These are phyloP conservation scores for Penicillium sp. DNA, from an alignment of 2,329 filamentous ascomycete species.

Conservation along the genomic window DNA sequence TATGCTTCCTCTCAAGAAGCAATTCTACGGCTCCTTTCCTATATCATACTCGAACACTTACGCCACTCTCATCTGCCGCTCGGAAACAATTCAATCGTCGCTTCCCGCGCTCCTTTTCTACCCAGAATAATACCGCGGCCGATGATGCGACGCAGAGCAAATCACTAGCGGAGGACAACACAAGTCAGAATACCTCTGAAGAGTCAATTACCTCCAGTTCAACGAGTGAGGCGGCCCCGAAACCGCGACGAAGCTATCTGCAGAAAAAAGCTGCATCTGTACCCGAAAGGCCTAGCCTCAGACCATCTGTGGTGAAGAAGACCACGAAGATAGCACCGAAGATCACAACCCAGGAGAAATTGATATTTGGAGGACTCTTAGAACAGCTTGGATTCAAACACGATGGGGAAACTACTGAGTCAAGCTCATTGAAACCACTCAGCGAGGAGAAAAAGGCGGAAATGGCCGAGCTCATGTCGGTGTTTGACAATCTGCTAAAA, in stretches of 20 bases:
- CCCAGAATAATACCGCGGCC: constrained; percentile 4
- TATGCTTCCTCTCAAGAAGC: constrained; percentile 29
- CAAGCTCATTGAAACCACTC: constrained; percentile 2
- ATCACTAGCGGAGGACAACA: not conserved
- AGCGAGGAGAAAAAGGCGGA: constrained; percentile 20
- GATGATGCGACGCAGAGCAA: constrained; percentile 1
- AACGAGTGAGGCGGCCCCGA: constrained; percentile 1
- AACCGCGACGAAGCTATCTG: constrained; percentile 26
- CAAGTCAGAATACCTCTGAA: constrained; percentile 4
- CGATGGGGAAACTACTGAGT: constrained; percentile 3
- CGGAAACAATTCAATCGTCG: constrained; percentile 10
- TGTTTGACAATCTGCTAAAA: constrained; percentile 13
- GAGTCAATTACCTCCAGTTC: not conserved
- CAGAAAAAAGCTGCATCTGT: constrained; percentile 22
- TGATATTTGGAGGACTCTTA: constrained; percentile 23
- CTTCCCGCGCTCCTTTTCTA: constrained; percentile 20
- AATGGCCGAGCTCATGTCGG: constrained; percentile 23
- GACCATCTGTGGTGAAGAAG: not conserved
- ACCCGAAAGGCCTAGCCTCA: not conserved
- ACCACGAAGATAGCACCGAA: constrained; percentile 8
- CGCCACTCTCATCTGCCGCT: constrained; percentile 11
- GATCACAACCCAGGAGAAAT: constrained; percentile 26
- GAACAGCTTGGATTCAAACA: constrained; percentile 15
- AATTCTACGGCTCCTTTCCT: constrained; percentile 62
- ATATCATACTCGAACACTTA: constrained; percentile 68